phyloP scores from a whole-genome alignment of 805 yeast genomes.

The Suhomyces xylopsoci region DNA sequence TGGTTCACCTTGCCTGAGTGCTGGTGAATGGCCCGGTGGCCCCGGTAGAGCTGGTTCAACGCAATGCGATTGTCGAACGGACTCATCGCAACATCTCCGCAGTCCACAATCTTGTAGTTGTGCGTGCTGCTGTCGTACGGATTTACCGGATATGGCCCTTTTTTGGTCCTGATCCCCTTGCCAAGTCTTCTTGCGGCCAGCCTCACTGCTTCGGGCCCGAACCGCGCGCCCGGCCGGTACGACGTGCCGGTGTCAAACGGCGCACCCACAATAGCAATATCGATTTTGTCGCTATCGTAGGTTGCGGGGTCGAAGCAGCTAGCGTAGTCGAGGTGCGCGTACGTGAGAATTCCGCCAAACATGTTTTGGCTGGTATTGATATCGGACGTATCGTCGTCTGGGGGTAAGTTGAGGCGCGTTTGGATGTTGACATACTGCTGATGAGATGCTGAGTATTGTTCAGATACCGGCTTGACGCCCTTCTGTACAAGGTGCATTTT shows the following conservation, averaged over 20 bases:
- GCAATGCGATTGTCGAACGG: constrained; percentile 68
- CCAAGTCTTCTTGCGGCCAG: constrained; percentile 45
- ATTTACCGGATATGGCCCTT: constrained; percentile 30
- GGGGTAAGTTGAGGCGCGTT: constrained; percentile 26
- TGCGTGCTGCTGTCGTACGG: constrained; percentile 48
- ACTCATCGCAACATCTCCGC: constrained; percentile 67
- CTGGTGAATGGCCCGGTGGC: constrained; percentile 46
- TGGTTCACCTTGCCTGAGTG: constrained; percentile 19
- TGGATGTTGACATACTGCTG: constrained; percentile 14
- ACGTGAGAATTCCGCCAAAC: constrained; percentile 54
- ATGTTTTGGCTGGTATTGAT: constrained; percentile 11
- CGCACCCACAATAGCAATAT: constrained; percentile 57
- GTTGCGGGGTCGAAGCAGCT: constrained; percentile 44
- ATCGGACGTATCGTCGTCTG: constrained; percentile 35
- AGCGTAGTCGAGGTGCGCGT: constrained; percentile 47
- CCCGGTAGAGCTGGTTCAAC: constrained; percentile 59
- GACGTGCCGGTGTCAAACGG: constrained; percentile 59
- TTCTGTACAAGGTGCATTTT: constrained; percentile 5
- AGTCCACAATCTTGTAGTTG: constrained; percentile 45
- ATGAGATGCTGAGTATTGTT: background rate
- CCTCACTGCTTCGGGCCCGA: constrained; percentile 56
- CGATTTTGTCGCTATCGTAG: constrained; percentile 22
- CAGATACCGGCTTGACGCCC: background rate
- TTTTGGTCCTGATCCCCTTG: constrained; percentile 11
- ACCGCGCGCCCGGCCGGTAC: constrained; percentile 56